Percentiles rank a stretch among this genome's conserved stretches.
Evolutionary conservation across 1,139 yeast species (phyloP).

Genomic region (Candida sp.): DNA sequence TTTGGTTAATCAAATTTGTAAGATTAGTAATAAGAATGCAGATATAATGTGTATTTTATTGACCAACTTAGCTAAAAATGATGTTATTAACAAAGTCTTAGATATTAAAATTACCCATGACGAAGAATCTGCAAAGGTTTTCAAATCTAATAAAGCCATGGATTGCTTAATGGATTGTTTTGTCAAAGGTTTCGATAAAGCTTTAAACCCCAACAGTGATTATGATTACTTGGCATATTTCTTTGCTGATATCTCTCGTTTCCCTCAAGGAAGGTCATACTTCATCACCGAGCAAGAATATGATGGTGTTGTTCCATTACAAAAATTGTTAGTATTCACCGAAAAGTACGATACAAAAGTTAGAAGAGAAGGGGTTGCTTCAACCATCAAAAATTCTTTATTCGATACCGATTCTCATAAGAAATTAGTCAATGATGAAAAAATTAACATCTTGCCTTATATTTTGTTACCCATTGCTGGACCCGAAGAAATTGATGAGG

Average conservation of each 20-base stretch:
- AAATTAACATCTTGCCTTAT: slow-evolving; percentile 76
- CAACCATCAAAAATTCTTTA: slow-evolving; percentile 85
- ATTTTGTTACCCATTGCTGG: slow-evolving; percentile 82
- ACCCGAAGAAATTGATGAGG: slow-evolving; percentile 74
- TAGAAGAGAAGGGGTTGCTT: slow-evolving; percentile 91
- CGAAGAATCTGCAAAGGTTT: slow-evolving; percentile 32
- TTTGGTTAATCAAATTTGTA: slow-evolving; percentile 52
- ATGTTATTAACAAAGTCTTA: slow-evolving; percentile 52
- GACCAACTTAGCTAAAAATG: slow-evolving; percentile 82
- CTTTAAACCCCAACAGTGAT: slow-evolving; percentile 67
- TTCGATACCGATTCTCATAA: slow-evolving; percentile 76
- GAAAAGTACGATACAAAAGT: slow-evolving; percentile 73
- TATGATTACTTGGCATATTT: slow-evolving; percentile 84
- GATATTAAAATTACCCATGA: slow-evolving; percentile 33
- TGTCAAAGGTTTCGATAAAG: slow-evolving; percentile 77
- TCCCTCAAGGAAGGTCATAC: slow-evolving; percentile 66
- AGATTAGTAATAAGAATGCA: slow-evolving; percentile 60
- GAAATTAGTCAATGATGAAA: slow-evolving; percentile 54
- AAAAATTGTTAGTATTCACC: slow-evolving; percentile 79
- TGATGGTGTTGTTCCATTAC: slow-evolving; percentile 76
- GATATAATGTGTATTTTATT: slow-evolving; percentile 83
- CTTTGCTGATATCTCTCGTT: slow-evolving; percentile 86
- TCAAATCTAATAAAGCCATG: slow-evolving; percentile 59
- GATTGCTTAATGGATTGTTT: slow-evolving; percentile 89
- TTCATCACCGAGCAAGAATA: slow-evolving; percentile 69